These are phyloP conservation scores for Cutaneotrichosporon sp. DNA, from an alignment of 1,284 basidiomycete species.

Conservation along the genomic window DNA sequence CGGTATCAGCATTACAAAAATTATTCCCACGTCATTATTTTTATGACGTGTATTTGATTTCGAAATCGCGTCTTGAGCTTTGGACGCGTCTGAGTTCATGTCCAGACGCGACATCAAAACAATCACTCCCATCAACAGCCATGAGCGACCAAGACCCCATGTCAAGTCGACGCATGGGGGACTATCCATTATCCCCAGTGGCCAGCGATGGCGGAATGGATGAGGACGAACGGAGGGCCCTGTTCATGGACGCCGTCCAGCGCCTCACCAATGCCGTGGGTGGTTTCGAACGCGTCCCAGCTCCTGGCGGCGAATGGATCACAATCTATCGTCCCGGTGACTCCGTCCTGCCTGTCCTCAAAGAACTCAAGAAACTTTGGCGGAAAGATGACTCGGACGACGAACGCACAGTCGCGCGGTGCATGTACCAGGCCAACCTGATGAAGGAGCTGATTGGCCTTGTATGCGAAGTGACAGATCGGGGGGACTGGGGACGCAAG, in stretches of 20 bases:
- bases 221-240: constrained; percentile 30
- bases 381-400: constrained; percentile 91
- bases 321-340: constrained; percentile 74
- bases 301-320: constrained; percentile 38
- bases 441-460: constrained; percentile 84
- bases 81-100: constrained; percentile 9
- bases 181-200: neutral
- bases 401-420: constrained; percentile 84
- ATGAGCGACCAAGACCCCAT: neutral
- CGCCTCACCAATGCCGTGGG: constrained; percentile 46
- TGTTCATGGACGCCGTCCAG: constrained; percentile 46
- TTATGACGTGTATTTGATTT: constrained; percentile 1
- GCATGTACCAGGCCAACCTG: constrained; percentile 77
- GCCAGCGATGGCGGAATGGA: constrained; percentile 7
- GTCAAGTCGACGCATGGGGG: neutral
- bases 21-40: neutral
- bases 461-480: constrained; percentile 62
- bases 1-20: neutral
- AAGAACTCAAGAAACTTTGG: constrained; percentile 91
- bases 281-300: constrained; percentile 51
- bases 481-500: constrained; percentile 61
- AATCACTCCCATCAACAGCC: neutral
- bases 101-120: neutral
- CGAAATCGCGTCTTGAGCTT: neutral
- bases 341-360: constrained; percentile 74